Evolutionary conservation across 495 filamentous ascomycete genomes (phyloP).

Genomic region (Tuber calosporum): DNA sequence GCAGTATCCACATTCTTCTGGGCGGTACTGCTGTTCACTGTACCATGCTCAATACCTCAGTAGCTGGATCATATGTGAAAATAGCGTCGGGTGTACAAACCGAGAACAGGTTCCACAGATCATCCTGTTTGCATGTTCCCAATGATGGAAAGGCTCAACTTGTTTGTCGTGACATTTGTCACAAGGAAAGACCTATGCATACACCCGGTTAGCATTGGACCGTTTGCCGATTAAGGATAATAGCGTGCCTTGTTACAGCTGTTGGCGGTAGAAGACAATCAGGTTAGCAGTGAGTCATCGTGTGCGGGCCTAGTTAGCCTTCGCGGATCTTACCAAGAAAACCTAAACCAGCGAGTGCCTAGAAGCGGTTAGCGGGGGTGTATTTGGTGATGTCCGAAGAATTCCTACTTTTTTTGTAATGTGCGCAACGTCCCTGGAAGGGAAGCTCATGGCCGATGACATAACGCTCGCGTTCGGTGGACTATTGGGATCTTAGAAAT

Average conservation of each 20-base stretch:
- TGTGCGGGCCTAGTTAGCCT: background rate
- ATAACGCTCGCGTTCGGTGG: constrained; percentile 66
- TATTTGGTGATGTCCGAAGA: background rate
- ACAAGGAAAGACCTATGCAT: constrained; percentile 62
- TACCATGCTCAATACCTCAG: background rate
- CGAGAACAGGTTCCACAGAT: constrained; percentile 71
- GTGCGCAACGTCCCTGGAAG: constrained; percentile 62
- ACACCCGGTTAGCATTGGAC: background rate
- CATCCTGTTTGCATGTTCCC: constrained; percentile 84
- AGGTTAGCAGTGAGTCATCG: background rate
- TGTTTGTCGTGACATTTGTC: constrained; percentile 73
- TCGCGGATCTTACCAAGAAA: constrained; percentile 44
- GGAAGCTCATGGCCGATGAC: constrained; percentile 74
- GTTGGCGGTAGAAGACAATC: background rate
- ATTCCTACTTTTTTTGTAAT: constrained; percentile 66
- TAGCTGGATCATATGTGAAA: background rate
- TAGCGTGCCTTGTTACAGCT: constrained; percentile 44
- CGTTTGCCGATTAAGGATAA: background rate
- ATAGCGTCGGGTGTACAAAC: background rate
- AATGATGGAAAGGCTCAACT: constrained; percentile 56
- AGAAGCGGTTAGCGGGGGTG: background rate
- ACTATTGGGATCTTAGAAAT: constrained; percentile 28
- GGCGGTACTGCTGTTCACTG: constrained; percentile 73
- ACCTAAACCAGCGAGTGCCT: constrained; percentile 70
- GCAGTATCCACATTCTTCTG: constrained; percentile 73